Evolutionary conservation across 1,284 basidiomycete genomes (phyloP).

Genomic region (Sphaerobolus stellatus): DNA sequence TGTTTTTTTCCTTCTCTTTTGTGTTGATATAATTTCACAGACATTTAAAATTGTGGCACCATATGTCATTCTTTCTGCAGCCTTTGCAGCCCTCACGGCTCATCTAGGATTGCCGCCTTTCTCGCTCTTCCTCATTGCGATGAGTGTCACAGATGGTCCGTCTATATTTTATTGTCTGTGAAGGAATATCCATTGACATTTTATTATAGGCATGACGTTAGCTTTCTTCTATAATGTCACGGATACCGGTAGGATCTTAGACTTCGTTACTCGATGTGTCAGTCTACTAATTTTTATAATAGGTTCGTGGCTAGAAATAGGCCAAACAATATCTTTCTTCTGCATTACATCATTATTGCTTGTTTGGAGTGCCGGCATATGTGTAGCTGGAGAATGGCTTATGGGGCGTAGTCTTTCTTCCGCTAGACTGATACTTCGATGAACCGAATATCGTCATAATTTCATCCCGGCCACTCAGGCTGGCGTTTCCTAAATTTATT

Average conservation of each 20-base stretch:
- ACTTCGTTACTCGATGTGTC: background rate
- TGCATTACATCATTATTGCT: constrained; percentile 80
- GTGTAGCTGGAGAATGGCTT: constrained; percentile 64
- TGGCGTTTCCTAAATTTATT: no score
- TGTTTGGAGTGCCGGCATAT: constrained; percentile 77
- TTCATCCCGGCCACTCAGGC: no score
- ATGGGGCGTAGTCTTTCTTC: no score
- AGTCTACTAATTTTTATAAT: constrained; percentile 3
- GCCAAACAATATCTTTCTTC: constrained; percentile 87
- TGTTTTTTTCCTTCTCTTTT: background rate
- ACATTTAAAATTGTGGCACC: constrained; percentile 83
- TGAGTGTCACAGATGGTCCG: constrained; percentile 73
- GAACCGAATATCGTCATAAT: no score
- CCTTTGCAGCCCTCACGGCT: constrained; percentile 67
- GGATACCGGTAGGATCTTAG: constrained; percentile 60
- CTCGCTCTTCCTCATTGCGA: constrained; percentile 71
- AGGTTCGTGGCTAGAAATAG: constrained; percentile 89
- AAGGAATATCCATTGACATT: constrained; percentile 12
- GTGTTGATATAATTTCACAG: constrained; percentile 34
- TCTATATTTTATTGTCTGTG: constrained; percentile 6
- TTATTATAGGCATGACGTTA: constrained; percentile 65
- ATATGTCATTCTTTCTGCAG: constrained; percentile 71
- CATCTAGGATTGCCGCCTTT: constrained; percentile 69
- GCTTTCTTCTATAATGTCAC: constrained; percentile 84
- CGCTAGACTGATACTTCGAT: no score